Conservation (phyloP, 129 eudicot genomes). For the Tagetes patula region DNA sequence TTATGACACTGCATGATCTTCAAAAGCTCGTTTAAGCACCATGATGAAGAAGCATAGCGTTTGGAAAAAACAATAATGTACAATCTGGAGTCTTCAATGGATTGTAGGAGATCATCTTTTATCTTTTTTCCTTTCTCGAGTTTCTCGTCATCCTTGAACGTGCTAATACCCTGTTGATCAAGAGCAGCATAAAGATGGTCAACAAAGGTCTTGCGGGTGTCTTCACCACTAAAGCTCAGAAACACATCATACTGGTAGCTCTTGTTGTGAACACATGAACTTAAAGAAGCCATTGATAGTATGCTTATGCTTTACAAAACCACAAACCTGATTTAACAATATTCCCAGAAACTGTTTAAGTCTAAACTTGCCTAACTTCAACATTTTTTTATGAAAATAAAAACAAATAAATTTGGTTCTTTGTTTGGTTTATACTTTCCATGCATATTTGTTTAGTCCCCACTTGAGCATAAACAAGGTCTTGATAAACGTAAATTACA, state of each 20-base stretch:
- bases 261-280: background rate
- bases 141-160: slow-evolving; percentile 1
- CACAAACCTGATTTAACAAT: too few relatives aligned
- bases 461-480: too few relatives aligned
- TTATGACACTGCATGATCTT: background rate
- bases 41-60: background rate
- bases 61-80: background rate
- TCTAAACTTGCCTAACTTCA: too few relatives aligned
- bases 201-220: background rate
- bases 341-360: too few relatives aligned
- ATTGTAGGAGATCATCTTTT: background rate
- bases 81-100: background rate
- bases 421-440: too few relatives aligned
- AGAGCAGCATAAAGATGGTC: background rate
- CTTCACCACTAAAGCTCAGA: background rate
- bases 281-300: slow-evolving; percentile 2
- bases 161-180: background rate
- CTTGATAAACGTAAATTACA: too few relatives aligned
- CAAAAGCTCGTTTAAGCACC: slow-evolving; percentile 9
- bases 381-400: too few relatives aligned
- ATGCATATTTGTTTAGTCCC: too few relatives aligned
- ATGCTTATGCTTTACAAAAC: too few relatives aligned
- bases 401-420: too few relatives aligned
- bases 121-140: background rate
- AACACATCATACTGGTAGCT: background rate